A percentile compares a stretch with the other conserved stretches of the same genome.
These are phyloP conservation scores for Asterochloris erici DNA, from an alignment of 139 green algal species.

Conservation along the genomic window DNA sequence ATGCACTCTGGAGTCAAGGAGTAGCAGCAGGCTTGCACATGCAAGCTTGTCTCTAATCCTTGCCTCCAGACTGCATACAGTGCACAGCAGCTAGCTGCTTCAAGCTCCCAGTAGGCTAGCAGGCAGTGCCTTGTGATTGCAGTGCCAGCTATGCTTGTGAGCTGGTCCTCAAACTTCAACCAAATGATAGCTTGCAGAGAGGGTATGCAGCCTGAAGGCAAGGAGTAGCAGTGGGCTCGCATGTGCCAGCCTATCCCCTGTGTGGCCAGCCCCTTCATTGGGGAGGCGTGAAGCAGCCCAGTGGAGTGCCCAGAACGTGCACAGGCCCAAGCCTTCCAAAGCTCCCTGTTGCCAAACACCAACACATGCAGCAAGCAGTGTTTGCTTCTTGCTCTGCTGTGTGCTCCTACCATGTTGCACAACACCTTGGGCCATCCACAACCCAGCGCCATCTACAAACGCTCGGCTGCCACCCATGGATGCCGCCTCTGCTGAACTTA, in stretches of 20 bases:
- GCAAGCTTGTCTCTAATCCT: no score
- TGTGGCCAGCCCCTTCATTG: neutral
- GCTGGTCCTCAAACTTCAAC: neutral
- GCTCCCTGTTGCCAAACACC: neutral
- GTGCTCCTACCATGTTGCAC: neutral
- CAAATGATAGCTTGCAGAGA: neutral
- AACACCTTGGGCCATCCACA: slow-evolving; percentile 58
- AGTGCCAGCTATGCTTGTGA: neutral
- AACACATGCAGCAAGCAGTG: neutral
- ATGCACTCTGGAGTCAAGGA: no score
- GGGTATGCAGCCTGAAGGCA: neutral
- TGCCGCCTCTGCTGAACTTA: no score
- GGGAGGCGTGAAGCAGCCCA: neutral
- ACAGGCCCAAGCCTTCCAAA: no score
- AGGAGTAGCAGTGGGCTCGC: neutral
- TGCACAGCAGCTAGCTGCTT: neutral
- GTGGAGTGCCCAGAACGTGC: no score
- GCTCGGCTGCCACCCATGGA: slow-evolving; percentile 57
- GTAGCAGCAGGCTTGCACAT: no score
- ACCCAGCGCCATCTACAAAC: slow-evolving; percentile 21
- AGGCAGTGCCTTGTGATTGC: neutral
- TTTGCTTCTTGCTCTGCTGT: no score
- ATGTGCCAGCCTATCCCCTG: neutral
- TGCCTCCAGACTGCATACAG: neutral
- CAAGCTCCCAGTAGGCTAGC: neutral